These are phyloP conservation scores for Colletotrichum sp. DNA, from an alignment of 2,329 filamentous ascomycete species.

Conservation along the genomic window DNA sequence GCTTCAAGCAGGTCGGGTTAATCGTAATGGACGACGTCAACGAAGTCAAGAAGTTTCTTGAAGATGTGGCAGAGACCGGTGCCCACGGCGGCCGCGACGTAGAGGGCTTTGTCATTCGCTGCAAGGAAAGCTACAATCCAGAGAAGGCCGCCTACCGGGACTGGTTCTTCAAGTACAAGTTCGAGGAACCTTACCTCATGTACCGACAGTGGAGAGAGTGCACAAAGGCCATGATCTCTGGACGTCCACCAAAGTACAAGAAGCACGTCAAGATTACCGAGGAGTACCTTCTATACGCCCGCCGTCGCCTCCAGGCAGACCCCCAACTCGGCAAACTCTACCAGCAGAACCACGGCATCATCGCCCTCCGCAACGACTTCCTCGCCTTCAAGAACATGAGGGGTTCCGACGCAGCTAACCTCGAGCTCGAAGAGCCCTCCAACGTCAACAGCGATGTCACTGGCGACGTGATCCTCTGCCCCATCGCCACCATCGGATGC, in stretches of 20 bases:
- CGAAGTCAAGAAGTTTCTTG: slow-evolving; percentile 80
- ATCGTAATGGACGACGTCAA: slow-evolving; percentile 77
- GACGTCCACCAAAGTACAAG: slow-evolving; percentile 75
- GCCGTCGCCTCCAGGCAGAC: slow-evolving; percentile 72
- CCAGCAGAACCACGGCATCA: slow-evolving; percentile 92
- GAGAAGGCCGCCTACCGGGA: slow-evolving; percentile 69
- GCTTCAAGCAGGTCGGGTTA: slow-evolving; percentile 87
- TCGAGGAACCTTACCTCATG: slow-evolving; percentile 98
- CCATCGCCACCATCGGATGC: slow-evolving; percentile 92
- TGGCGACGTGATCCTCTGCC: slow-evolving; percentile 80
- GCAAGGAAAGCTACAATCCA: slow-evolving; percentile 68
- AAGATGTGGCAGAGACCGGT: slow-evolving; percentile 85
- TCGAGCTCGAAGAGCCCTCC: slow-evolving; percentile 64
- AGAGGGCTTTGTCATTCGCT: slow-evolving; percentile 95
- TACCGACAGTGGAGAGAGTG: slow-evolving; percentile 98
- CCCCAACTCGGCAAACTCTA: slow-evolving; percentile 74
- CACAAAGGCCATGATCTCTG: slow-evolving; percentile 85
- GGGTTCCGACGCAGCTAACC: slow-evolving; percentile 84
- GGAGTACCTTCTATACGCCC: slow-evolving; percentile 86
- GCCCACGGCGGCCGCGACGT: slow-evolving; percentile 91
- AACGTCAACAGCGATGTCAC: slow-evolving; percentile 56
- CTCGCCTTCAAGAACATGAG: slow-evolving; percentile 82
- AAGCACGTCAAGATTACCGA: slow-evolving; percentile 92
- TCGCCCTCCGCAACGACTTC: slow-evolving; percentile 87
- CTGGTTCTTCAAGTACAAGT: slow-evolving; percentile 99